These are phyloP conservation scores for Fusarium setosum DNA, from an alignment of 2,329 filamentous ascomycete species.

Conservation along the genomic window DNA sequence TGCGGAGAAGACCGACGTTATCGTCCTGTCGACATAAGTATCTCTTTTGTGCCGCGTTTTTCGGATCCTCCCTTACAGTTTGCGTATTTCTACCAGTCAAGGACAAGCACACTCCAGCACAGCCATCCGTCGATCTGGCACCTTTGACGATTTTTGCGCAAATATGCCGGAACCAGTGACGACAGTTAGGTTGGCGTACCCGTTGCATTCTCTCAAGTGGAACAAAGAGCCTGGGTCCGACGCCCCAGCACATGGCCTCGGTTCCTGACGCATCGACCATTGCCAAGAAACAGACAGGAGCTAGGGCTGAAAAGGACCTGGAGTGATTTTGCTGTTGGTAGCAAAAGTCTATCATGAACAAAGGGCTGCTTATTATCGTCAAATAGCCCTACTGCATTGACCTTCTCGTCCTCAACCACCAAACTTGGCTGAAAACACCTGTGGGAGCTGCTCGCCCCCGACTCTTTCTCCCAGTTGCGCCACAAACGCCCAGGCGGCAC, in stretches of 20 bases:
- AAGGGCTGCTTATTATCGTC: neutral
- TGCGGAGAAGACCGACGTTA: neutral
- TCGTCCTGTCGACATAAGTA: neutral
- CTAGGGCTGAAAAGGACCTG: neutral
- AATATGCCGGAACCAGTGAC: neutral
- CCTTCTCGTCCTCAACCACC: constrained; percentile 18
- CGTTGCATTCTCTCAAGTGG: neutral
- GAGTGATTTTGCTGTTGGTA: neutral
- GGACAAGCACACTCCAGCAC: neutral
- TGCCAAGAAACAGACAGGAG: neutral
- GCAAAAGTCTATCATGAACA: neutral
- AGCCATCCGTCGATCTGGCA: neutral
- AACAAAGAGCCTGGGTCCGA: neutral
- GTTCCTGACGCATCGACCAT: neutral
- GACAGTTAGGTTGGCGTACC: neutral
- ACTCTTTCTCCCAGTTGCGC: constrained; percentile 50
- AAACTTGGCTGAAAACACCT: constrained; percentile 35
- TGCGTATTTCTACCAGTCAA: neutral
- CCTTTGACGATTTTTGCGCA: neutral
- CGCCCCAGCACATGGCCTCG: neutral
- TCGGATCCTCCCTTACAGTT: neutral
- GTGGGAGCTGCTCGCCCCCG: constrained; percentile 40
- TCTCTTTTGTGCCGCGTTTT: neutral
- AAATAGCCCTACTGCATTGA: neutral
- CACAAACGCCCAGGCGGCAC: constrained; percentile 53